Base-by-base conservation (phyloP, 169 alveolate species). In the Theileria equi region DNA sequence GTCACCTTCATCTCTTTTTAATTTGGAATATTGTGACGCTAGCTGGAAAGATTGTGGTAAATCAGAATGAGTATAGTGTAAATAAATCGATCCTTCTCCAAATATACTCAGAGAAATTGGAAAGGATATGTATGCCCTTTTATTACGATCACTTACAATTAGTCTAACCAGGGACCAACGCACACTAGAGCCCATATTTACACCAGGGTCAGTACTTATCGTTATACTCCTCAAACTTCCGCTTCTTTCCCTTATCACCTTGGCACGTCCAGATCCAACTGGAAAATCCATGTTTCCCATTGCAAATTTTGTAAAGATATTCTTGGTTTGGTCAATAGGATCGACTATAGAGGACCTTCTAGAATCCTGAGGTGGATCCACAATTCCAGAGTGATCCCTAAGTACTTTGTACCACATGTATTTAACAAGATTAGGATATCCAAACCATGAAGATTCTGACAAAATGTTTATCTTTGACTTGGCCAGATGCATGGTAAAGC, bases 371-470 rank as follows among this genome's bases (percentile, higher is more conserved):
- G 10, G 49, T n/a, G 57, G 45, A n/a, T 53, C 69, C 4, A 21
- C 60, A 28, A 57, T 5, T 47, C 43, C 38, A 31, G 19, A 67
- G 25, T 38, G 19, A 35, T 67, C 70, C 25, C 79, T 26, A 58
- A 67, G 61, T 5, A 67, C 16, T 68, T 55, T 67, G 57, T 6
- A 67, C 79, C 79, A 67, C 67, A 67, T 38, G 55, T 53, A 74
- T 31, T 64, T 57, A 25, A 74, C 57, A 47, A 65, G 65, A 79
- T 74, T 60, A 47, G 40, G 38, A 57, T 74, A 64, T 21, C 84
- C 84, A 5, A 60, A 38, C 84, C 84, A 74, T n/a, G 84, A 53
- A 19, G 78, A 60, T 34, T 74, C 84, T 26, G 77, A 54, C 52
- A 74, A 23, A 43, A 74, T 48, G 41, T 74, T 19, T 28, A 74